Percentiles rank a stretch among this genome's conserved stretches.
These are phyloP conservation scores for Aspergillus glaucus DNA, from an alignment of 2,329 filamentous ascomycete species.

Conservation along the genomic window DNA sequence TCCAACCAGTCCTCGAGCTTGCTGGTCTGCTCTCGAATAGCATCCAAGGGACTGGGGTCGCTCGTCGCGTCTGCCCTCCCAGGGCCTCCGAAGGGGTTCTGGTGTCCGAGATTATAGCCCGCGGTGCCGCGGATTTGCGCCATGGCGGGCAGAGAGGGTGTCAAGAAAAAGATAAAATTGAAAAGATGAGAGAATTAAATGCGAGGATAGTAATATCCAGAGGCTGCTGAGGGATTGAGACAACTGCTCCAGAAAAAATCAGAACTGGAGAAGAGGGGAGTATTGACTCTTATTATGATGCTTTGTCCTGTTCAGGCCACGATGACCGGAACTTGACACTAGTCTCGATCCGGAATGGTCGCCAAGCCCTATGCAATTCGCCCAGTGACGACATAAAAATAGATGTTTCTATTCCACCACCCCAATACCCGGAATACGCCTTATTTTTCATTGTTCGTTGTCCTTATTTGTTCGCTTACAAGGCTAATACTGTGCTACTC, in stretches of 20 bases:
- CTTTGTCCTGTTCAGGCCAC: conserved; percentile 33
- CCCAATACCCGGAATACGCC: too few relatives aligned
- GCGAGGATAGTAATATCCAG: conserved; percentile 3
- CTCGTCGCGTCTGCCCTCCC: conserved; percentile 54
- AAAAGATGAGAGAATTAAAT: conserved; percentile 6
- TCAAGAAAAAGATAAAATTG: conserved; percentile 4
- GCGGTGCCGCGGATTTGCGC: conserved; percentile 59
- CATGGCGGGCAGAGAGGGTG: conserved; percentile 28
- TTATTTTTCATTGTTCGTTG: too few relatives aligned
- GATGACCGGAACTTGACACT: conserved; percentile 32
- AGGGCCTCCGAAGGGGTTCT: conserved; percentile 62
- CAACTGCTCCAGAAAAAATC: too few relatives aligned
- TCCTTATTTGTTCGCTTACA: too few relatives aligned
- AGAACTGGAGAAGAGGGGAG: neutral
- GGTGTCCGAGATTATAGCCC: conserved; percentile 75
- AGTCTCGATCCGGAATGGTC: conserved; percentile 23
- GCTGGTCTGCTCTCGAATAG: conserved; percentile 89
- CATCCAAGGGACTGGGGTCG: conserved; percentile 73
- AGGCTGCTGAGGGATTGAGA: neutral
- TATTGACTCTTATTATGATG: conserved; percentile 12
- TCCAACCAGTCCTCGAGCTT: conserved; percentile 96
- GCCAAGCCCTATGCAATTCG: conserved; percentile 16
- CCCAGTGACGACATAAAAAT: conserved; percentile 6
- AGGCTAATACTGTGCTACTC: too few relatives aligned
- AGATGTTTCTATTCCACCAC: too few relatives aligned